Base-by-base conservation (phyloP, 257 asterid genomes). In the Salvia splendens region DNA sequence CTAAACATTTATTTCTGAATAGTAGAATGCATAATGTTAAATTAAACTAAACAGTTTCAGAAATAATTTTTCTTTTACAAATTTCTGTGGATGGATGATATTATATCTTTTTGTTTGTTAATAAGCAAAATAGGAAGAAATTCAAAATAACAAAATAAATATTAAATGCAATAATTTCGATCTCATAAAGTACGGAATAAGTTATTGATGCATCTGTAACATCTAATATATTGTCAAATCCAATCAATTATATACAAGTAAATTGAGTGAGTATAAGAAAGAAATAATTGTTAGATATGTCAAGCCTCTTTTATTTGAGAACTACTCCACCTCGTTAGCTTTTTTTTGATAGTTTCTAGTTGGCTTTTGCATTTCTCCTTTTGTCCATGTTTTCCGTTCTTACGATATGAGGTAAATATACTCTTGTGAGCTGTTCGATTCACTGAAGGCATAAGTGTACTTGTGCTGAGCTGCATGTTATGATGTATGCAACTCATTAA, bases 271-370 rank as follows among this genome's bases (percentile, higher is more conserved):
- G 4, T n/a, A 53, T 14, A 12, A 12, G 73, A 52, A 20, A 36
- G 56, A 68, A 64, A 32, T 47, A 24, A 52, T 40, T 40, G 69
- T 38, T 24, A 55, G 43, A 41, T 12, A 15, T 43, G 52, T 20
- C 38, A 12, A 61, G 35, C 63, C 47, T 51, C 48, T 15, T 49
- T 36, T 35, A 62, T 54, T 43, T 54, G 15, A 40, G 41, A 42
- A 67, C 17, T 68, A 12, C n/a, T n/a, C n/a, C n/a, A n/a, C 3
- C 17, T n/a, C 9, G n/a, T 54, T 43, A 15, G 28, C 17, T 56
- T 33, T 61, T 17, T 24, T 35, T 55, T n/a, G 20, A 40, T 57
- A 45, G 50, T 43, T 54, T n/a, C 12, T 16, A 47, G 32, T 41
- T 24, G n/a, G 51, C 16, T 51, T 38, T 28, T 6, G 49, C 40